These are phyloP conservation scores for Dysphania ambrosioides DNA, from an alignment of 148 eudicot genomes.

Conservation along the genomic window DNA sequence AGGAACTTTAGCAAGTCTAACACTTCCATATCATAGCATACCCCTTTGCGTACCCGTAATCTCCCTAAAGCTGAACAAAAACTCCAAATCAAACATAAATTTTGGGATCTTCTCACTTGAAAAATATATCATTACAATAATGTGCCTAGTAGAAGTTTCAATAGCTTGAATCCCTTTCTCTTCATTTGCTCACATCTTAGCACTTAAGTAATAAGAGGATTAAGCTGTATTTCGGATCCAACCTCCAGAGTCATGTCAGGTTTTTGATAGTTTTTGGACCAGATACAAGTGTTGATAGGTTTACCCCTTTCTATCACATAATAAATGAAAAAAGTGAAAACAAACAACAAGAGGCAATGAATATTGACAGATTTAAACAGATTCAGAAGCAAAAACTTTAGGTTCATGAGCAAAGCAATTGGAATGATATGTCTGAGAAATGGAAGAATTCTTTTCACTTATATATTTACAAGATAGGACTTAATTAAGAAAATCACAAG, in stretches of 20 bases:
- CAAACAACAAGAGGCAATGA: background rate
- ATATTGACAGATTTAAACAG: too few relatives aligned
- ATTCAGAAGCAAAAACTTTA: too few relatives aligned
- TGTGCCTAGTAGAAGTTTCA: too few relatives aligned
- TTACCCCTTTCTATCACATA: background rate
- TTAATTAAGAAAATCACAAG: conserved; percentile 6
- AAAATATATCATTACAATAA: too few relatives aligned
- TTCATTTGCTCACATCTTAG: too few relatives aligned
- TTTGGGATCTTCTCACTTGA: background rate
- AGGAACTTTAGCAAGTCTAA: background rate
- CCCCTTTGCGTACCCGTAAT: background rate
- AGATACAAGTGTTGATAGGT: too few relatives aligned
- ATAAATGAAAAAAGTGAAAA: background rate
- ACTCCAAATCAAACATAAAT: background rate
- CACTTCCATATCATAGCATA: background rate
- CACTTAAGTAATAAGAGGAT: too few relatives aligned
- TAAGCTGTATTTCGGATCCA: too few relatives aligned
- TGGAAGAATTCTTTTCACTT: conserved; percentile 1
- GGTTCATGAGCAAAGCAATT: too few relatives aligned
- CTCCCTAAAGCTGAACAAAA: too few relatives aligned
- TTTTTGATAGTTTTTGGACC: too few relatives aligned
- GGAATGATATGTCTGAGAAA: background rate
- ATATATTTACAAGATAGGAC: background rate
- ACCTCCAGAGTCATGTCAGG: too few relatives aligned
- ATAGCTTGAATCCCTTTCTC: background rate